Evolutionary conservation across 805 yeast species (phyloP).

Genomic region (Yarrowia bubula): DNA sequence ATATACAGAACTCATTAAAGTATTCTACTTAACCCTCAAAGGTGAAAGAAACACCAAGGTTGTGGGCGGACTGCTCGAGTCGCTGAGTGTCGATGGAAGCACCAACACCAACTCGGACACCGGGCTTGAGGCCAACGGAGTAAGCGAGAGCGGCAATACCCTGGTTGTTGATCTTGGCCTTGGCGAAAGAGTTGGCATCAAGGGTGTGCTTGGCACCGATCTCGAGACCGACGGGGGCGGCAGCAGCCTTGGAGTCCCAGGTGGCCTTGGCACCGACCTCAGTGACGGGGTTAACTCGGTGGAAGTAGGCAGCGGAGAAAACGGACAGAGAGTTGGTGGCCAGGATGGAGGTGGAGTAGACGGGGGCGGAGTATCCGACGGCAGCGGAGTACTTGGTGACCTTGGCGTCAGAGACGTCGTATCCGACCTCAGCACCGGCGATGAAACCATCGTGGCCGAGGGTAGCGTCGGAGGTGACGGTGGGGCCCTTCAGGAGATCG

Average conservation of each 20-base stretch:
- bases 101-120: conserved; percentile 96
- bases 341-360: conserved; percentile 80
- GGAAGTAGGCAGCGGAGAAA: conserved; percentile 95
- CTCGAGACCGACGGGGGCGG: conserved; percentile 84
- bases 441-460: conserved; percentile 95
- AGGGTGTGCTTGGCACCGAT: conserved; percentile 92
- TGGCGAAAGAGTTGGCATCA: conserved; percentile 84
- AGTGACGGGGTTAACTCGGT: conserved; percentile 83
- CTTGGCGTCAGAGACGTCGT: conserved; percentile 90
- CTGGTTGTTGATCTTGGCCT: conserved; percentile 95
- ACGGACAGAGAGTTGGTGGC: conserved; percentile 84
- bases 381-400: conserved; percentile 93
- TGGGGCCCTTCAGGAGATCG: conserved; percentile 92
- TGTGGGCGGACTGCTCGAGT: conserved; percentile 95
- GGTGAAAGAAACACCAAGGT: conserved; percentile 91
- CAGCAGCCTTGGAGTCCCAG: conserved; percentile 76
- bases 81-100: conserved; percentile 94
- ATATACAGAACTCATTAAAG: conserved; percentile 19
- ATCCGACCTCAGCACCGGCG: conserved; percentile 95
- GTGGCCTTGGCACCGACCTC: conserved; percentile 99
- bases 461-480: conserved; percentile 91
- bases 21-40: conserved; percentile 68
- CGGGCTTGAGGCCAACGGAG: conserved; percentile 93
- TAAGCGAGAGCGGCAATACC: conserved; percentile 92
- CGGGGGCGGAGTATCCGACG: conserved; percentile 85